Evolutionary conservation across 2,329 filamentous ascomycete genomes (phyloP).

Genomic region (Geosmithia flava): DNA sequence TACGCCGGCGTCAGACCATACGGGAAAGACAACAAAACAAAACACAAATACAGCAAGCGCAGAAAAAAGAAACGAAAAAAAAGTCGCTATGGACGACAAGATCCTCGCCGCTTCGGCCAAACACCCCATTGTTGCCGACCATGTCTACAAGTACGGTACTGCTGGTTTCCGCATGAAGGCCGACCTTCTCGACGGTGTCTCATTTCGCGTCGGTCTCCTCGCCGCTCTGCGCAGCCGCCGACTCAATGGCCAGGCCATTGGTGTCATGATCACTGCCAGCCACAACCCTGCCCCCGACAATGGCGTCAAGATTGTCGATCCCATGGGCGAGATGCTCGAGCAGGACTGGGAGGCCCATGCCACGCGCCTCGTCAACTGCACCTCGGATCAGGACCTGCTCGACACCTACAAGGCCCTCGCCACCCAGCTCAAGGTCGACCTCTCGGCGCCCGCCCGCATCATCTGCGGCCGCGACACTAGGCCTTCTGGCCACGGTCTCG

Average conservation of each 20-base stretch:
- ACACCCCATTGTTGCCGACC: constrained; percentile 44
- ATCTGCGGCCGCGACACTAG: constrained; percentile 89
- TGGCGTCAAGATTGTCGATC: constrained; percentile 91
- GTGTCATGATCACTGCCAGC: constrained; percentile 91
- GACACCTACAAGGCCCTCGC: constrained; percentile 67
- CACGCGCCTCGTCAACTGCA: constrained; percentile 78
- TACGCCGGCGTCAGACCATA: not conserved
- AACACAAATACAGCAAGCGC: not conserved
- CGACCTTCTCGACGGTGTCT: constrained; percentile 78
- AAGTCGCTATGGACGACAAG: constrained; percentile 34
- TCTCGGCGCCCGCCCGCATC: constrained; percentile 60
- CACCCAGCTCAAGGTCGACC: constrained; percentile 63
- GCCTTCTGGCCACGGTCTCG: constrained; percentile 77
- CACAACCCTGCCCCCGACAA: constrained; percentile 88
- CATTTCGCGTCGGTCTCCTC: constrained; percentile 84
- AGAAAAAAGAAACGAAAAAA: not conserved
- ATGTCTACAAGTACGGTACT: constrained; percentile 52
- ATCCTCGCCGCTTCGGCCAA: constrained; percentile 50
- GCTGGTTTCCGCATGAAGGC: constrained; percentile 59
- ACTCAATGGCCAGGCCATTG: constrained; percentile 80
- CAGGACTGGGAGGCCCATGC: constrained; percentile 88
- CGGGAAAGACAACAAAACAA: not conserved
- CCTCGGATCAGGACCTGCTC: constrained; percentile 60
- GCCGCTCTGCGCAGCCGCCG: constrained; percentile 83
- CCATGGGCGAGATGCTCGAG: constrained; percentile 96